phyloP scores from a whole-genome alignment of 2,329 filamentous ascomycete genomes.

The Sarocladiaceae sp. region DNA sequence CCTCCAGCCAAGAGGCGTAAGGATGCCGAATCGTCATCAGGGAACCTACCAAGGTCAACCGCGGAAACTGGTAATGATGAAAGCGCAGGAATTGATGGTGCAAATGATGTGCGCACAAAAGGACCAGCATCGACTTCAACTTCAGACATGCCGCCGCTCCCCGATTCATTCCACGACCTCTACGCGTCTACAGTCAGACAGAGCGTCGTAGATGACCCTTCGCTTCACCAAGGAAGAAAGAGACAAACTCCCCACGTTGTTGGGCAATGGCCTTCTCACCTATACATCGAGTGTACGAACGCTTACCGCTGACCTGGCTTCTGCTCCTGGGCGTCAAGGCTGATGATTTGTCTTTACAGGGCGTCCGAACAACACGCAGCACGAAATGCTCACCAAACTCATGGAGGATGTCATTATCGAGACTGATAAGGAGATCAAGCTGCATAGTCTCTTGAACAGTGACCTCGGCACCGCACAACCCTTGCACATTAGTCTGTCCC shows the following conservation, averaged over 20 bases:
- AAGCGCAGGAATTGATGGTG: constrained; percentile 5
- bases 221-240: constrained; percentile 79
- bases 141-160: constrained; percentile 64
- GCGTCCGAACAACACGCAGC: constrained; percentile 48
- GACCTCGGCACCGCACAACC: constrained; percentile 75
- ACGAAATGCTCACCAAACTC: constrained; percentile 40
- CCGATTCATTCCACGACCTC: constrained; percentile 77
- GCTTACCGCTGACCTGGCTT: not conserved
- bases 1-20: constrained; percentile 36
- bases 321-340: not conserved
- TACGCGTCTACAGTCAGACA: constrained; percentile 79
- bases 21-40: constrained; percentile 10
- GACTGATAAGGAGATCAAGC: constrained; percentile 28
- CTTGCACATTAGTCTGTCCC: constrained; percentile 86
- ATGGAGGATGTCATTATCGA: constrained; percentile 31
- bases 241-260: constrained; percentile 77
- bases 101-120: not conserved
- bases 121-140: constrained; percentile 7
- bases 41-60: not conserved
- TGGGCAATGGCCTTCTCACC: constrained; percentile 88
- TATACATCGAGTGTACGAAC: constrained; percentile 82
- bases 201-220: constrained; percentile 76
- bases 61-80: not conserved
- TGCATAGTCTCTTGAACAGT: constrained; percentile 69
- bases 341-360: constrained; percentile 31